Base-by-base conservation (phyloP, 2,329 filamentous ascomycete genomes). In the Penicillium sp. region DNA sequence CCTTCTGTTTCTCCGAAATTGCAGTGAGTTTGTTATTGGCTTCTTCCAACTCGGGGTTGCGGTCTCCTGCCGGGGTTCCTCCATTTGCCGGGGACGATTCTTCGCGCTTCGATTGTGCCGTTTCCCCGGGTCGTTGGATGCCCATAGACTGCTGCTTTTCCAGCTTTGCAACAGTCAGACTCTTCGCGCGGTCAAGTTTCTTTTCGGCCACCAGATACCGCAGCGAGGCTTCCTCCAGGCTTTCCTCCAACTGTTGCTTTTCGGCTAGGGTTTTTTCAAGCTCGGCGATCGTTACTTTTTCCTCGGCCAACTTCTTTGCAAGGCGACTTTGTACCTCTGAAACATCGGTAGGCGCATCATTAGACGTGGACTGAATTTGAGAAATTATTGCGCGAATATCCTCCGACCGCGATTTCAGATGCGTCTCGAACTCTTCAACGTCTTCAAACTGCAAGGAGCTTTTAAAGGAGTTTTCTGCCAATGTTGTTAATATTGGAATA, bases 181-280 rank as follows among this genome's bases (percentile, higher is more conserved):
- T 99, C 75, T 91, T 93, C 25, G 89, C 86, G 43, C 94, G 86
- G 73, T 99, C 94, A 52, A 97, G 81, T 73, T 92, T 94, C 79
- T 96, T 95, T 74, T 99, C 94, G 0, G 94, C 94, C 66, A 95
- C 90, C 80, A 97, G 91, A 70, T 96, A 97, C 63, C 94, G 86
- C 58, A 96, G 81, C 6, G 92, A 96, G 17, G 93, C 94, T 35
- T 86, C 88, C 71, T 97, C 93, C 21, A 97, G 81, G 61, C 93
- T 89, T 69, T 94, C 90, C 47, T 91, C 91, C 4, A 96, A 81
- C 66, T 90, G 87, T 54, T 95, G 89, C 68, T 94, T 95, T 68
- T 97, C 92, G 7, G 84, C 81, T 49, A 86, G 82, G 13, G 93
- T 79, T 54, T 88, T 85, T 64, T 95, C 91, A 50, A 95, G 77